These are phyloP conservation scores for Populus hybrid DNA, from an alignment of 441 rosid species.

Conservation along the genomic window DNA sequence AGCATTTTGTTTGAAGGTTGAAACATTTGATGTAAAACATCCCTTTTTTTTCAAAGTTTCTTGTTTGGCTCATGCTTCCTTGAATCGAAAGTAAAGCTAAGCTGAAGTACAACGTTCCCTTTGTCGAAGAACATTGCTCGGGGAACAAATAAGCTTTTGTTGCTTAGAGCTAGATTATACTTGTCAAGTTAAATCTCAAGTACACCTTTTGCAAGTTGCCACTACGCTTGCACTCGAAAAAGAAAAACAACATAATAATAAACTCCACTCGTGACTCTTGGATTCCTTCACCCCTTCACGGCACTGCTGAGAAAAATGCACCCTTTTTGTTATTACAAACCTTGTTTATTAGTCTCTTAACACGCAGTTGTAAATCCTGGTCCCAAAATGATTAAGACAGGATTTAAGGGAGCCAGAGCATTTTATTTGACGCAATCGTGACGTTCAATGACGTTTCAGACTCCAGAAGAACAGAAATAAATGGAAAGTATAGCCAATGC, in stretches of 20 bases:
- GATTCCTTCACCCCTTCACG: neutral
- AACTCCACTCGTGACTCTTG: neutral
- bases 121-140: neutral
- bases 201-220: neutral
- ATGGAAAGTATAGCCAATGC: neutral
- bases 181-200: neutral
- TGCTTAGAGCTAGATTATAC: neutral
- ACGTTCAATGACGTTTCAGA: conserved; percentile 1
- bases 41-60: neutral
- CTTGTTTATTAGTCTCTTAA: neutral
- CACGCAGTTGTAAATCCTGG: neutral
- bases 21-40: neutral
- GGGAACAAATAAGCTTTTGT: neutral
- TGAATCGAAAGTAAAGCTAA: neutral
- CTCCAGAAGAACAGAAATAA: neutral
- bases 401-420: neutral
- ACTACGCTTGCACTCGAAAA: neutral
- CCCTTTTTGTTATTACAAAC: neutral
- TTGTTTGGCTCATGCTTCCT: neutral
- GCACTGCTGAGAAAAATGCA: neutral
- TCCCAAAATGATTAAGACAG: neutral
- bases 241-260: too few relatives aligned
- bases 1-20: neutral
- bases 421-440: conserved; percentile 2
- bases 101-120: neutral